A percentile compares a stretch with the other conserved stretches of the same genome.
Evolutionary conservation across 1,284 basidiomycete genomes (phyloP).

Genomic region (Pyrrhoderma lamaoense): DNA sequence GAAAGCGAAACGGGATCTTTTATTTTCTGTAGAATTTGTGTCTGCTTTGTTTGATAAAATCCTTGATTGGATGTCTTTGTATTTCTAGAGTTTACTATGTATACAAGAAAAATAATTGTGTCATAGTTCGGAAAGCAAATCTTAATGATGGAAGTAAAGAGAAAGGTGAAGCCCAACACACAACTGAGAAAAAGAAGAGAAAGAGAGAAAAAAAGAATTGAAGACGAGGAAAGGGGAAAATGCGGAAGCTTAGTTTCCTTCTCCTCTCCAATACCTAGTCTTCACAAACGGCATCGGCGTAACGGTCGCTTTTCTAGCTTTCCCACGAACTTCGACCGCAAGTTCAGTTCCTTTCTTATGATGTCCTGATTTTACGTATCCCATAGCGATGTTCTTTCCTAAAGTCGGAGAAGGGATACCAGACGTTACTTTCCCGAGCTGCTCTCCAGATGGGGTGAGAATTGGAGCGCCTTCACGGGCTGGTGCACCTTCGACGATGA

Average conservation of each 20-base stretch:
- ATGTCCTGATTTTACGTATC: slow-evolving; percentile 70
- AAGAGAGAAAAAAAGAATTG: too few species aligned
- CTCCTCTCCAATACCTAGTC: slow-evolving; percentile 64
- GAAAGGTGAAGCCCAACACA: too few species aligned
- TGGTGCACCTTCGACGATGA: slow-evolving; percentile 79
- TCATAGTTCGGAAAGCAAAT: too few species aligned
- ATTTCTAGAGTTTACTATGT: too few species aligned
- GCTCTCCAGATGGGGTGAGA: slow-evolving; percentile 38
- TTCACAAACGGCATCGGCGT: slow-evolving; percentile 78
- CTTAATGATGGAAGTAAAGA: too few species aligned
- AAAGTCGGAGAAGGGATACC: slow-evolving; percentile 94
- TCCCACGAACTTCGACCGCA: slow-evolving; percentile 72
- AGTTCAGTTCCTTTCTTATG: slow-evolving; percentile 91
- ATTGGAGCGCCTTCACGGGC: slow-evolving; percentile 87
- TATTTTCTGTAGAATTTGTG: too few species aligned
- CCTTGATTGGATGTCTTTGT: too few species aligned
- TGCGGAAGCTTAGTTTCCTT: slow-evolving; percentile 24
- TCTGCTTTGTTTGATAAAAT: too few species aligned
- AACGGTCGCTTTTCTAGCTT: slow-evolving; percentile 60
- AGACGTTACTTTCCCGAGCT: slow-evolving; percentile 72
- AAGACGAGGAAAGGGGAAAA: too few species aligned
- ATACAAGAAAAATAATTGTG: too few species aligned
- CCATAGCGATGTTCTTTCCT: slow-evolving; percentile 94
- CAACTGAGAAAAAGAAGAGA: too few species aligned
- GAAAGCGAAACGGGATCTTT: too few species aligned